Evolutionary conservation across 1,284 basidiomycete genomes (phyloP).

Genomic region (Apiotrichum porosum): DNA sequence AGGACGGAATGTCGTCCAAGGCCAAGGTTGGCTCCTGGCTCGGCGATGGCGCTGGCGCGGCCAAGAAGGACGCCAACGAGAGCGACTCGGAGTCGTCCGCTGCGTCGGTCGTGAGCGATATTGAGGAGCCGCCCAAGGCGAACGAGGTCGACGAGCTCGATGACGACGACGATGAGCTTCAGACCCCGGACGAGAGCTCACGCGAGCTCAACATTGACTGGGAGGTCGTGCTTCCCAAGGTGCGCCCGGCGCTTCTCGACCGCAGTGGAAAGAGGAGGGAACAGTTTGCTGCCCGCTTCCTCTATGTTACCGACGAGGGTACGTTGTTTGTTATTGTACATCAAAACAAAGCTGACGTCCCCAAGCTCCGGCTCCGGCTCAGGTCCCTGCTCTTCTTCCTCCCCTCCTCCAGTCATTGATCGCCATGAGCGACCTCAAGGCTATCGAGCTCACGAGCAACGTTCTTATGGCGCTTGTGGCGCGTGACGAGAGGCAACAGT

Average conservation of each 20-base stretch:
- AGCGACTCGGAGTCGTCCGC: conserved; percentile 6
- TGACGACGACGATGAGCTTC: conserved; percentile 16
- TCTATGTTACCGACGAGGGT: conserved; percentile 39
- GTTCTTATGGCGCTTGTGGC: conserved; percentile 31
- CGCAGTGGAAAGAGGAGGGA: conserved; percentile 34
- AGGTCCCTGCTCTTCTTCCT: conserved; percentile 7
- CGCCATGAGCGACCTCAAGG: conserved; percentile 20
- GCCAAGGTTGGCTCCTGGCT: conserved; percentile 48
- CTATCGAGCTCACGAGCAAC: conserved; percentile 28
- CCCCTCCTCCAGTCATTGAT: conserved; percentile 24
- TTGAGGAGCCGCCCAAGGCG: neutral
- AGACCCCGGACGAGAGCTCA: neutral
- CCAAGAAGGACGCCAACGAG: conserved; percentile 18
- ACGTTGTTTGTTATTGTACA: conserved; percentile 9
- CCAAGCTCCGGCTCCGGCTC: conserved; percentile 8
- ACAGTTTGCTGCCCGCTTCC: conserved; percentile 31
- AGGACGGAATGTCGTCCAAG: conserved; percentile 35
- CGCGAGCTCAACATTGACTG: conserved; percentile 34
- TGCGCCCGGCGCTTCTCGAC: conserved; percentile 28
- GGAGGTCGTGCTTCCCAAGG: conserved; percentile 28
- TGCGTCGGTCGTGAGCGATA: conserved; percentile 3
- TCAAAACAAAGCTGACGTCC: neutral
- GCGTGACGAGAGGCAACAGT: conserved; percentile 32
- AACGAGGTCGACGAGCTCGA: conserved; percentile 22
- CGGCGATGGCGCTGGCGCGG: conserved; percentile 6